A percentile compares a stretch with the other conserved stretches of the same genome.
Evolutionary conservation across 2,329 filamentous ascomycete species (phyloP).

Genomic region (Eutypa lata): DNA sequence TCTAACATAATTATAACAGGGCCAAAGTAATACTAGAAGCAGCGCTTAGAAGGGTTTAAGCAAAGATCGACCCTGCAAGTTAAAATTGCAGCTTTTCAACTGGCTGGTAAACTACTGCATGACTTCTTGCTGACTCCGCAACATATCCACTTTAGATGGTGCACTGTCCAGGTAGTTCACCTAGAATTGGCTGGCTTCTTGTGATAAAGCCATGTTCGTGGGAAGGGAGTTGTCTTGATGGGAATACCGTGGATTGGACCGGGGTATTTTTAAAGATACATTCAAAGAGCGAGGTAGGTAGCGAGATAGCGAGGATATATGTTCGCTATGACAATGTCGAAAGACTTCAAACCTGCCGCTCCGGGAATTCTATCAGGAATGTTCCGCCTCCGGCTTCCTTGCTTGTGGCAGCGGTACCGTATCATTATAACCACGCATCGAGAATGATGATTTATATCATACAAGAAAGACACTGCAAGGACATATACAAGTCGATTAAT

Average conservation of each 20-base stretch:
- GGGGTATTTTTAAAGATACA: not conserved
- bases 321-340: no score
- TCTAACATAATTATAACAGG: not conserved
- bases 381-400: no score
- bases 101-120: conserved; percentile 18
- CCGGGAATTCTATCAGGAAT: no score
- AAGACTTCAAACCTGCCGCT: no score
- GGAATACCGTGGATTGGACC: not conserved
- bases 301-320: not conserved
- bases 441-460: no score
- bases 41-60: not conserved
- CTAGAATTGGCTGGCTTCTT: conserved; percentile 10
- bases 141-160: conserved; percentile 4
- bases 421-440: no score
- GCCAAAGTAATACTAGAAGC: not conserved
- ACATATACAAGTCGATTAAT: no score
- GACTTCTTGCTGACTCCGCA: conserved; percentile 21
- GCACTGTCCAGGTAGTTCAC: conserved; percentile 13
- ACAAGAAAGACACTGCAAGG: no score
- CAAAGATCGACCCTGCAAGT: conserved; percentile 17
- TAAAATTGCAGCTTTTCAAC: conserved; percentile 15
- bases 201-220: conserved; percentile 11
- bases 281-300: not conserved
- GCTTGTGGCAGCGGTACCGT: no score
- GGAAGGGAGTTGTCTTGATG: not conserved